Conservation (phyloP, 805 yeast genomes). For the Saccharomycopsis schoenii region DNA sequence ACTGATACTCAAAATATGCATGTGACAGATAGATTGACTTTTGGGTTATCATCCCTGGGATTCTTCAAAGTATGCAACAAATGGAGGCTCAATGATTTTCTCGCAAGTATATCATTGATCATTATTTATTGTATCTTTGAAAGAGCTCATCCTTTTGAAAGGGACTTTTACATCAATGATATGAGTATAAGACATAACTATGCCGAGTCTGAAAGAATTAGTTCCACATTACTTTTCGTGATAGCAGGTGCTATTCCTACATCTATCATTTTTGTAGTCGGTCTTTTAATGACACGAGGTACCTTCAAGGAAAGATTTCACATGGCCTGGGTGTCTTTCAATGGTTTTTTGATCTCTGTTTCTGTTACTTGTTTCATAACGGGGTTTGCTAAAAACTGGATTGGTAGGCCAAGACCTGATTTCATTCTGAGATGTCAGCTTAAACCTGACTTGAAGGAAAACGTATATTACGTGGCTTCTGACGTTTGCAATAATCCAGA, state of each 20-base stretch:
- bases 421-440: slow-evolving; percentile 80
- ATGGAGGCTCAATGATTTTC: slow-evolving; percentile 16
- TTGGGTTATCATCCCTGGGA: neutral
- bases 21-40: neutral
- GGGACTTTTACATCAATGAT: slow-evolving; percentile 73
- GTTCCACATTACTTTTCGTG: slow-evolving; percentile 41
- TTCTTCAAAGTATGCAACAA: neutral
- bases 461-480: slow-evolving; percentile 43
- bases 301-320: slow-evolving; percentile 19
- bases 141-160: slow-evolving; percentile 49
- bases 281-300: slow-evolving; percentile 24
- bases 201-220: slow-evolving; percentile 65
- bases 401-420: slow-evolving; percentile 91
- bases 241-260: slow-evolving; percentile 46
- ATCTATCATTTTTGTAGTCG: slow-evolving; percentile 27
- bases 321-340: slow-evolving; percentile 40
- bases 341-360: slow-evolving; percentile 58
- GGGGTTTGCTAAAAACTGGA: slow-evolving; percentile 71
- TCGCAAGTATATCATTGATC: slow-evolving; percentile 6
- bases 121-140: slow-evolving; percentile 11
- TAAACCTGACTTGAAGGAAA: slow-evolving; percentile 34
- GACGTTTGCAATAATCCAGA: slow-evolving; percentile 27
- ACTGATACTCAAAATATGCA: neutral
- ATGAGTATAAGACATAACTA: slow-evolving; percentile 72
- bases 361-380: slow-evolving; percentile 55